Evolutionary conservation across 2,329 filamentous ascomycete genomes (phyloP).

Genomic region (Ophiocordyceps robertsii): DNA sequence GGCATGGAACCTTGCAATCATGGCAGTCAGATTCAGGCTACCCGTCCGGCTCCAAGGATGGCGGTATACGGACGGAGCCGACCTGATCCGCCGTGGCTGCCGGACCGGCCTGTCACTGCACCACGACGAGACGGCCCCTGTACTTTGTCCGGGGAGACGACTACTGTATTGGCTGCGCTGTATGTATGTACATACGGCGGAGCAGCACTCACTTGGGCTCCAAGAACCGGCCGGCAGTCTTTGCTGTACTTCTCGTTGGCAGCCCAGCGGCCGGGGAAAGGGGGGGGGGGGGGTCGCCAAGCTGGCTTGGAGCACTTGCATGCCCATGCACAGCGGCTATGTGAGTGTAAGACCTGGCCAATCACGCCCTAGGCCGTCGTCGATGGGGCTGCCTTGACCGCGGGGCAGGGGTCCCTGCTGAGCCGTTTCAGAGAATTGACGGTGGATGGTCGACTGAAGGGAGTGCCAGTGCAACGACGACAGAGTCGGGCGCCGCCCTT

Average conservation of each 20-base stretch:
- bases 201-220: too few relatives aligned
- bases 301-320: constrained; percentile 19
- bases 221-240: too few relatives aligned
- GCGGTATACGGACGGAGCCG: too few relatives aligned
- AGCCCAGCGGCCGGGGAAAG: background rate
- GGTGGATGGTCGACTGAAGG: background rate
- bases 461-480: background rate
- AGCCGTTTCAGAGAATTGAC: constrained; percentile 14
- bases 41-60: too few relatives aligned
- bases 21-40: too few relatives aligned
- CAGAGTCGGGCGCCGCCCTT: background rate
- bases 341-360: constrained; percentile 22
- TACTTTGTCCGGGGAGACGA: too few relatives aligned
- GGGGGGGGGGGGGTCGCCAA: background rate
- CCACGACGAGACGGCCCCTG: too few relatives aligned
- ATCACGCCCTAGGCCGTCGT: constrained; percentile 7
- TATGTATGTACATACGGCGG: too few relatives aligned
- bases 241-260: too few relatives aligned
- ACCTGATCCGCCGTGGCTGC: too few relatives aligned
- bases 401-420: constrained; percentile 11
- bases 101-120: too few relatives aligned
- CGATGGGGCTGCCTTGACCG: constrained; percentile 3
- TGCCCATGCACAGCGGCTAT: constrained; percentile 28
- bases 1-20: too few relatives aligned
- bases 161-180: background rate